These are phyloP conservation scores for Debaryomycetaceae sp. DNA, from an alignment of 1,139 yeast genomes.

Conservation along the genomic window DNA sequence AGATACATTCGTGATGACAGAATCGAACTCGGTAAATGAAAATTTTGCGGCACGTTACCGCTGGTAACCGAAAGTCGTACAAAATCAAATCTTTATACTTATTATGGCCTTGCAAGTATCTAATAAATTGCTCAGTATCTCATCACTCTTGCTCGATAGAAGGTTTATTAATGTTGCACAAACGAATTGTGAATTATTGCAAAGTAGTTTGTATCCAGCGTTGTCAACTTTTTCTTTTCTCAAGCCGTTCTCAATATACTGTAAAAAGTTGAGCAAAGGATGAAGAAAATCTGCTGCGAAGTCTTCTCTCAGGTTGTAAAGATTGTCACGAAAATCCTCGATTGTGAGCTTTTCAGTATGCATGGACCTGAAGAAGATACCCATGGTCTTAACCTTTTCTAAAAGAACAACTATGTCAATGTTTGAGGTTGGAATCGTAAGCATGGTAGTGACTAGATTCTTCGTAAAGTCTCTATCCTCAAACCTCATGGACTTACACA, in stretches of 20 bases:
- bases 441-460: slow-evolving; percentile 5
- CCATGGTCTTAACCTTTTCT: slow-evolving; percentile 30
- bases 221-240: neutral
- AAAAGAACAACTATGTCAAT: slow-evolving; percentile 13
- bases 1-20: too few relatives aligned
- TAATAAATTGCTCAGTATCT: slow-evolving; percentile 1
- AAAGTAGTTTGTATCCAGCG: slow-evolving; percentile 15
- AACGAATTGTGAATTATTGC: slow-evolving; percentile 34
- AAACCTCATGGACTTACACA: neutral
- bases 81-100: neutral
- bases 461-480: slow-evolving; percentile 1
- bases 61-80: neutral
- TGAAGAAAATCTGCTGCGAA: slow-evolving; percentile 10
- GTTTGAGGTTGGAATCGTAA: slow-evolving; percentile 1
- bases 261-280: slow-evolving; percentile 16
- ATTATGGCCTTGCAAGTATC: neutral
- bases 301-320: slow-evolving; percentile 2
- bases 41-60: neutral
- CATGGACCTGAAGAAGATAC: slow-evolving; percentile 14
- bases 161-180: slow-evolving; percentile 22
- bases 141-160: slow-evolving; percentile 7
- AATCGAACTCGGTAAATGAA: neutral
- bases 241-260: slow-evolving; percentile 1
- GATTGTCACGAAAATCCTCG: slow-evolving; percentile 9
- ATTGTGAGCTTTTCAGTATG: slow-evolving; percentile 1